Evolutionary conservation across 2,329 filamentous ascomycete genomes (phyloP), one percentile per base, ranked within the genome.

Genomic region (Alternaria sp.): DNA sequence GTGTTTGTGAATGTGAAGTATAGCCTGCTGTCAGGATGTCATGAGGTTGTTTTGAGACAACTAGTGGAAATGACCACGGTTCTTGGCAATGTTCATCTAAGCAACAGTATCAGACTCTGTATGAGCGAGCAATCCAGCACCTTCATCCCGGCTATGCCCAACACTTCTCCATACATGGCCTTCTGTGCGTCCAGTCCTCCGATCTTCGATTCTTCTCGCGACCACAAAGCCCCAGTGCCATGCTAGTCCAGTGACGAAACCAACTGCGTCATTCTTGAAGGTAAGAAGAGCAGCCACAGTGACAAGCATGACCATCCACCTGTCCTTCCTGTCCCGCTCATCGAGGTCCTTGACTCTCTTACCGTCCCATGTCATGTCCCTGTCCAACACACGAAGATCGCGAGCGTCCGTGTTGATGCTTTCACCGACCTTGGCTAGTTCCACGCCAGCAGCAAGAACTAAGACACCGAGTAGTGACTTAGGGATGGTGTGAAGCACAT

Each of bases 271-370:
- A 73, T 97, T 98, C 77, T 89, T 91, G 72, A 97, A 97, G 0
- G 92, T 93, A 51, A 98, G 79, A 55, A 97, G 85, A 3, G 90
- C 86, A 0, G 92, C 93, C 9, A 92, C 88, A 0, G 94, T 98
- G 63, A 94, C 90, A 60, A 97, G 84, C 93, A 97, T 96, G 0
- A 97, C 90, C 22, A 89, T 92, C 91, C 92, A 97, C 59, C 93
- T 85, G 76, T 92, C 88, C 57, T 85, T 86, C 46, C 89, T 85
- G 78, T 95, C 92, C 53, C 87, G 82, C 16, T 93, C 89, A 1
- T 85, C 87, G 2, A 91, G 76, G 8, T 84, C 81, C 20, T 85
- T 82, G 28, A 85, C 82, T 25, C 74, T 79, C 67, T 85, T 84
- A 3, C 75, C 68, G 57, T 78, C 71, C 74, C 74, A 72, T 1